phyloP scores from a whole-genome alignment of 306 rosid species.

The Erythrophleum fordii region DNA sequence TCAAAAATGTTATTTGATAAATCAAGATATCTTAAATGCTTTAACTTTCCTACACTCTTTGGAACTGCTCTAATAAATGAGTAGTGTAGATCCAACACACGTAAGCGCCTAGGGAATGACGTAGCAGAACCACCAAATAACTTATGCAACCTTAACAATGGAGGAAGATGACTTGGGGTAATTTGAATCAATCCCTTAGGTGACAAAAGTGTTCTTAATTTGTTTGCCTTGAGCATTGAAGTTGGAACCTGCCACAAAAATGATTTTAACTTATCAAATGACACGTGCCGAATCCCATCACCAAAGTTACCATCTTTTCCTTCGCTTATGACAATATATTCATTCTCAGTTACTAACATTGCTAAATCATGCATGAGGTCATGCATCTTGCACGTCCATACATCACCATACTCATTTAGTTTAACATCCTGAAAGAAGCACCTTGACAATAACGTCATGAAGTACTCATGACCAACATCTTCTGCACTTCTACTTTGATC shows the following conservation, averaged over 20 bases:
- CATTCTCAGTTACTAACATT: neutral
- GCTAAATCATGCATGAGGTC: conserved; percentile 51
- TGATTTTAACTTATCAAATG: too few relatives aligned
- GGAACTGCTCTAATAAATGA: neutral
- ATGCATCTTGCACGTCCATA: conserved; percentile 31
- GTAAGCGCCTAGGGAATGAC: conserved; percentile 8
- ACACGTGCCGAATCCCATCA: too few relatives aligned
- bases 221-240: too few relatives aligned
- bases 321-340: neutral
- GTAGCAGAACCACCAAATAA: neutral
- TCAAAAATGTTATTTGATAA: neutral
- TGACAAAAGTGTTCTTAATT: too few relatives aligned
- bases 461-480: conserved; percentile 48
- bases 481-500: conserved; percentile 4
- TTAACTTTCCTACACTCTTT: neutral
- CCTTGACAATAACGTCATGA: conserved; percentile 32
- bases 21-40: conserved; percentile 21
- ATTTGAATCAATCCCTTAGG: too few relatives aligned
- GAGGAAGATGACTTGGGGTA: neutral
- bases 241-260: too few relatives aligned
- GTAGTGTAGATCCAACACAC: conserved; percentile 34
- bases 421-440: conserved; percentile 42
- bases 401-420: neutral
- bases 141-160: neutral
- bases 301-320: neutral